Base-by-base conservation (phyloP, 768 basidiomycete genomes). In the Harrya chromipes region DNA sequence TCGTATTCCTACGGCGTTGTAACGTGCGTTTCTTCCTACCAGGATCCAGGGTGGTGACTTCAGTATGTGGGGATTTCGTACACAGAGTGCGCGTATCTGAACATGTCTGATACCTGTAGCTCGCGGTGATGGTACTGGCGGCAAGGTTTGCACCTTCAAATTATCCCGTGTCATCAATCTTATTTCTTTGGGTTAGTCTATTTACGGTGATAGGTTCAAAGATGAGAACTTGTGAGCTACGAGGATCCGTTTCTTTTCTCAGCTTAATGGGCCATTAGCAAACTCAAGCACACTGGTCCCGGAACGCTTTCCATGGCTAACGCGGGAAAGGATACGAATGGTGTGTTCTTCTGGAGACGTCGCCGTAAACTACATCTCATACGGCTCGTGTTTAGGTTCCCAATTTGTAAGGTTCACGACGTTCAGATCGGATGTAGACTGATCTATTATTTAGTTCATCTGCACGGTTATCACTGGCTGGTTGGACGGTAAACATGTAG, bases 11-110 rank as follows among this genome's bases (percentile, higher is more conserved):
- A 5, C 29, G 4, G 12, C 7, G 29, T 23, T 24, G 11, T 56
- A 9, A 50, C 37, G 51, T 9, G 5, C 29, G 9, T 21, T 43
- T 35, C 27, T 50, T 57, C 8, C n/a, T 17, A 23, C 31, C 53
- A 90, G 90, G 90, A 93, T 95, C 60, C 94, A 97, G 74, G 94
- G 94, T 62, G 95, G 95, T 72, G 95, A 97, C 74, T 99, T 97
- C 72, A 97, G 90, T 88, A 68, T 60, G 88, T 80, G 19, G 14
- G 50, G 11, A 17, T 29, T 52, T 45, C 10, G 35, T 35, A 29
- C 43, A 58, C 38, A 46, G 4, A 54, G 57, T 37, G 49, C 59
- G 43, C 50, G 44, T 23, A 56, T 50, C 46, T 48, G 21, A 65
- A 35, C 29, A 41, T 57, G 39, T 43, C 16, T 23, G n/a, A 43